Conservation (phyloP, 2,329 filamentous ascomycete genomes). For the Metarhizium album region DNA sequence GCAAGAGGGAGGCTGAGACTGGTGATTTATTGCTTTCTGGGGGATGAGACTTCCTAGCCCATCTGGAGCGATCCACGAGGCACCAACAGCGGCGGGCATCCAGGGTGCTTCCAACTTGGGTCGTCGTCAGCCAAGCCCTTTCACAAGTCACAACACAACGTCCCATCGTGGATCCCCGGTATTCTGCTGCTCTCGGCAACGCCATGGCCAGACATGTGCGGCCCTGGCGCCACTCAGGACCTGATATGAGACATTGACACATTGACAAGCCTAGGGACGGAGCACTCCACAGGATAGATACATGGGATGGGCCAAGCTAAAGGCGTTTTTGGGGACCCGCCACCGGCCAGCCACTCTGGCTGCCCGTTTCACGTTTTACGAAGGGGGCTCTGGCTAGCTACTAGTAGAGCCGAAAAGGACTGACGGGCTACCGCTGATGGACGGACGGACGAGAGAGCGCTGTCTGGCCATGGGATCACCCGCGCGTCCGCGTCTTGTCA, state of each 20-base stretch:
- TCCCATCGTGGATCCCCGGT: neutral
- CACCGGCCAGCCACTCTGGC: slow-evolving; percentile 6
- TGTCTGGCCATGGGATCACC: no score
- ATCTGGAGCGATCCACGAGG: neutral
- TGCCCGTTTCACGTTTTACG: neutral
- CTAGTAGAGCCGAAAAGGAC: slow-evolving; percentile 1
- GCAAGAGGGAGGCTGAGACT: neutral
- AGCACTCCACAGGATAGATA: no score
- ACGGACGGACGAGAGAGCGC: no score
- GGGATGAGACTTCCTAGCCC: neutral
- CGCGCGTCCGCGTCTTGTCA: no score
- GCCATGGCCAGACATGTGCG: neutral
- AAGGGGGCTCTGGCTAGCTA: no score
- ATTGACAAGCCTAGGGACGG: slow-evolving; percentile 1
- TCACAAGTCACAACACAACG: no score
- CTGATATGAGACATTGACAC: slow-evolving; percentile 4
- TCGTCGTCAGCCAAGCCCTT: neutral
- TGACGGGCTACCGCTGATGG: no score
- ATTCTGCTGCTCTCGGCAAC: neutral
- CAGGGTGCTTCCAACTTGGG: neutral
- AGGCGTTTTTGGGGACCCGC: neutral
- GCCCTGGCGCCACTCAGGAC: neutral
- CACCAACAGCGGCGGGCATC: slow-evolving; percentile 1
- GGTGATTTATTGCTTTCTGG: slow-evolving; percentile 2
- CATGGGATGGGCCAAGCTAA: neutral